Conservation (phyloP, 2,329 filamentous ascomycete species). For the Colletotrichum sublineola region DNA sequence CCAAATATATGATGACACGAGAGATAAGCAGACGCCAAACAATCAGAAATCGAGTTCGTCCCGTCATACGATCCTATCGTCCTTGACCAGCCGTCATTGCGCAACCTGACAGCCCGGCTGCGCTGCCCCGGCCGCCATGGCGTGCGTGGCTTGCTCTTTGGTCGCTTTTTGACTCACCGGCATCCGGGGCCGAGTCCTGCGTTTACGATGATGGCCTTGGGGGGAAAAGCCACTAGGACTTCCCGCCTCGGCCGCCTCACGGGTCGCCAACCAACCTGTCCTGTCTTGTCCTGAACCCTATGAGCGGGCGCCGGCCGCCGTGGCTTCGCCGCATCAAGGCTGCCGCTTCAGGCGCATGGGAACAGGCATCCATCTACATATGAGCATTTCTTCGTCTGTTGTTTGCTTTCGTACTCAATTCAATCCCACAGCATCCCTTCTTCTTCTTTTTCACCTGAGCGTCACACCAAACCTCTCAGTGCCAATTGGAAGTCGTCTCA, state of each 20-base stretch:
- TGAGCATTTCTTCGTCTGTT: background rate
- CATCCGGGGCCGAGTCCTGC: slow-evolving; percentile 18
- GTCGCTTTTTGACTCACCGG: slow-evolving; percentile 18
- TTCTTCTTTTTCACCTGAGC: background rate
- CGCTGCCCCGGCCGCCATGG: background rate
- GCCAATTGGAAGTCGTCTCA: background rate
- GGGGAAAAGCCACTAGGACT: slow-evolving; percentile 8
- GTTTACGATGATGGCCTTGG: background rate
- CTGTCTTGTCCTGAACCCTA: background rate
- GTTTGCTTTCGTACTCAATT: background rate
- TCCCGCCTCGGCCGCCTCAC: background rate
- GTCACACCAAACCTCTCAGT: background rate
- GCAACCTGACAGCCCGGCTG: background rate
- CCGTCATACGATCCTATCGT: background rate
- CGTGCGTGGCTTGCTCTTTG: slow-evolving; percentile 8
- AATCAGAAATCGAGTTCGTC: no score
- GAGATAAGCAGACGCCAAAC: background rate
- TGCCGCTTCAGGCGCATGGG: background rate
- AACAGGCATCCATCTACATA: background rate
- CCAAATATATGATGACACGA: background rate
- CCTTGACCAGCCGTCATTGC: background rate
- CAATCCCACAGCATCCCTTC: background rate
- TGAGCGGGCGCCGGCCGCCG: background rate
- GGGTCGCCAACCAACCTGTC: background rate
- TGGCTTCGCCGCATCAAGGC: slow-evolving; percentile 8